These are phyloP conservation scores for Fraxinus cuspidata DNA, from an alignment of 257 asterid species.

Conservation along the genomic window DNA sequence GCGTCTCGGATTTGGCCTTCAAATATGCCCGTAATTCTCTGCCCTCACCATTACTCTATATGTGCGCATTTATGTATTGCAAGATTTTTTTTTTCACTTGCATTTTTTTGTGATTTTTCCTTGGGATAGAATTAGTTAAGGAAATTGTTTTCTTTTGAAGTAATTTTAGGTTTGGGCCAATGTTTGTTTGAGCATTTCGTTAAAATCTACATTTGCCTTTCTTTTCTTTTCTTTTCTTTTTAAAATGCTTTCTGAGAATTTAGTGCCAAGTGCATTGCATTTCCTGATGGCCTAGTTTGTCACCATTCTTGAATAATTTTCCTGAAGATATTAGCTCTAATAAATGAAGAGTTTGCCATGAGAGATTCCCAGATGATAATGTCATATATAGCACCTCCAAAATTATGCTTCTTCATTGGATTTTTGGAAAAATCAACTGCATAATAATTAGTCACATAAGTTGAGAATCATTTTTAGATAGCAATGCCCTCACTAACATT, in stretches of 20 bases:
- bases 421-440: neutral
- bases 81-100: neutral
- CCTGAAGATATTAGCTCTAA: conserved; percentile 7
- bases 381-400: neutral
- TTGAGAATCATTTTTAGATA: neutral
- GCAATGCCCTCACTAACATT: too few species aligned
- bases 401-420: neutral
- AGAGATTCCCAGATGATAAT: neutral
- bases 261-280: neutral
- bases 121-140: neutral
- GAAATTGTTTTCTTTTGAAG: neutral
- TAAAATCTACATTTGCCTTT: neutral
- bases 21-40: conserved; percentile 64
- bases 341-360: neutral
- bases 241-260: neutral
- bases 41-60: conserved; percentile 2
- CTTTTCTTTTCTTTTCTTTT: neutral
- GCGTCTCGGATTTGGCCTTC: conserved; percentile 83
- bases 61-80: neutral
- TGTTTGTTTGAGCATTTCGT: neutral
- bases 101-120: neutral
- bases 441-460: neutral
- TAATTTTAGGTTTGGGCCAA: neutral
- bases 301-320: neutral
- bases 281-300: neutral